phyloP scores from a whole-genome alignment of 108 stramenopile species.

The Nannochloropsis granulata region DNA sequence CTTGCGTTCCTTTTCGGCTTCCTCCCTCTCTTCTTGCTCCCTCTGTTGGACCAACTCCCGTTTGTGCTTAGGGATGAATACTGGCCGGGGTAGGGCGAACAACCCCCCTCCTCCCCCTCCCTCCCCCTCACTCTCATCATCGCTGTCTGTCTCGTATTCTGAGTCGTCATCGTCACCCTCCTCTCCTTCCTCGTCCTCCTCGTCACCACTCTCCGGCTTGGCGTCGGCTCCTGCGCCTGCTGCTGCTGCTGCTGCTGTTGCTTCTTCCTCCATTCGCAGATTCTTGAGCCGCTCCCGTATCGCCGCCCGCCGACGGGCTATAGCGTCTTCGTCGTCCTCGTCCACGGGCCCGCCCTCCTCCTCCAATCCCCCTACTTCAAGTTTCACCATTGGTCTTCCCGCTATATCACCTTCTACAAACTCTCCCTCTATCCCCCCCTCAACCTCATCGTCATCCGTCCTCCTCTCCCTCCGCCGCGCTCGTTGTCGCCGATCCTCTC shows the following conservation, averaged over 20 bases:
- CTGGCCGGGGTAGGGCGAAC: slow-evolving; percentile 1
- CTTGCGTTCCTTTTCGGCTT: slow-evolving; percentile 4
- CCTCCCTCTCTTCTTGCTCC: slow-evolving; percentile 25
- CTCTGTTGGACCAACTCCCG: slow-evolving; percentile 11
- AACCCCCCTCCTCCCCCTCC: slow-evolving; percentile 11
- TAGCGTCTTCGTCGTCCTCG: slow-evolving; percentile 15
- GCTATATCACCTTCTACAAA: slow-evolving; percentile 10
- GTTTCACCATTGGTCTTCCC: not conserved
- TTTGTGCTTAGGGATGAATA: slow-evolving; percentile 18
- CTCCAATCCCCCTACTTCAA: not conserved
- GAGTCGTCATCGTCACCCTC: slow-evolving; percentile 18
- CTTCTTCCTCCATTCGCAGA: not conserved
- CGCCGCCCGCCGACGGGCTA: not conserved
- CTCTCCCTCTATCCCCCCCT: slow-evolving; percentile 10
- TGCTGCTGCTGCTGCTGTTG: not conserved
- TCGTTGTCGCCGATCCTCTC: not conserved
- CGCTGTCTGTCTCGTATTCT: slow-evolving; percentile 25
- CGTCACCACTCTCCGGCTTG: too few species aligned
- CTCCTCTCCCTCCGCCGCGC: slow-evolving; percentile 2
- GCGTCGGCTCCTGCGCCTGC: too few species aligned
- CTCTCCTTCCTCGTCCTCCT: not conserved
- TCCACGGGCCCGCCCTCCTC: slow-evolving; percentile 14
- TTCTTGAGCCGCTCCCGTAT: slow-evolving; percentile 1
- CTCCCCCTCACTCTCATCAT: slow-evolving; percentile 7
- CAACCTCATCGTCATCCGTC: not conserved